Evolutionary conservation across 2,329 filamentous ascomycete species (phyloP).

Genomic region (Pestalotiopsis sp.): DNA sequence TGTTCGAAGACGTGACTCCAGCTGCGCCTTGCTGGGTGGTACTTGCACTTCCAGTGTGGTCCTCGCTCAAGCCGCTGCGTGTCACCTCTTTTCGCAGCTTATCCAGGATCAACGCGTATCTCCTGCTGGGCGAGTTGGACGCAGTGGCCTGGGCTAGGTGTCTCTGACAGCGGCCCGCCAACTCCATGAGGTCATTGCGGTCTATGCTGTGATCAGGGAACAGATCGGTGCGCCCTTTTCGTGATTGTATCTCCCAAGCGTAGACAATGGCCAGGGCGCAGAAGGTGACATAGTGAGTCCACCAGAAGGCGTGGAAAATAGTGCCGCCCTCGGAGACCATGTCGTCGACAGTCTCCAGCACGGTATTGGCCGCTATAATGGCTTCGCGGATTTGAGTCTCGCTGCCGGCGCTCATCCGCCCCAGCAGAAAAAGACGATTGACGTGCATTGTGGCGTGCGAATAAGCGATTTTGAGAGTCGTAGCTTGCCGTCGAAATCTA

Average conservation of each 20-base stretch:
- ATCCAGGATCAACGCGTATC: constrained; percentile 55
- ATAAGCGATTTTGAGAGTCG: constrained; percentile 54
- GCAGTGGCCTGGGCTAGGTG: constrained; percentile 41
- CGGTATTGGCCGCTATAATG: constrained; percentile 36
- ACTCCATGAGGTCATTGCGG: constrained; percentile 32
- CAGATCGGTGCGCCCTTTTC: not conserved
- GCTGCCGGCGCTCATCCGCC: constrained; percentile 19
- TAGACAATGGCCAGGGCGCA: constrained; percentile 51
- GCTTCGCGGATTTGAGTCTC: constrained; percentile 30
- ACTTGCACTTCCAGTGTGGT: not conserved
- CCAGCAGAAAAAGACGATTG: constrained; percentile 55
- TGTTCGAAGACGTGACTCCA: no score
- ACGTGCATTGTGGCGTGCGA: constrained; percentile 58
- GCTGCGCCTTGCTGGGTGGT: not conserved
- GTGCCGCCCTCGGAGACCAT: constrained; percentile 37
- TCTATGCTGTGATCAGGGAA: not conserved
- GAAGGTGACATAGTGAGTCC: constrained; percentile 30
- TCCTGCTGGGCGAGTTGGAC: constrained; percentile 43
- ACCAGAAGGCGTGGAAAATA: constrained; percentile 44
- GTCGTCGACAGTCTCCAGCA: constrained; percentile 44
- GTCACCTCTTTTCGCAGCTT: constrained; percentile 40
- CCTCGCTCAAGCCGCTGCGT: not conserved
- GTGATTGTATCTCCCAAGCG: constrained; percentile 46
- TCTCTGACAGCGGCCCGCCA: constrained; percentile 47
- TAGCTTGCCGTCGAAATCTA: constrained; percentile 49